phyloP scores from a whole-genome alignment of 1,139 yeast genomes.

The Zygoascus hellenicus region DNA sequence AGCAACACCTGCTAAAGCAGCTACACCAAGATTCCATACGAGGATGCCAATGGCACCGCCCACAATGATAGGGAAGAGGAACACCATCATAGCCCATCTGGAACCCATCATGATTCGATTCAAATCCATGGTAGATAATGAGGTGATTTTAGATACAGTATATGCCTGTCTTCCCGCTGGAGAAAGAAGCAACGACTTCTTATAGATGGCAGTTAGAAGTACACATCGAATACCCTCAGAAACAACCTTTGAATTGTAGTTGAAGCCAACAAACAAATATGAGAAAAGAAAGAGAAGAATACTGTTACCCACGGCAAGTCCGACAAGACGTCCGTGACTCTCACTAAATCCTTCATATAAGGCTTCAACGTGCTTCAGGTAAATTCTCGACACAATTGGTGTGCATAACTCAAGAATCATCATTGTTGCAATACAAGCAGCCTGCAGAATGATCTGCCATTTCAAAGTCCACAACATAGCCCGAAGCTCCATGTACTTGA shows the following conservation, averaged over 20 bases:
- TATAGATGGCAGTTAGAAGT: conserved; percentile 13
- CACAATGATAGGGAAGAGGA: conserved; percentile 50
- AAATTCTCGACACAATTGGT: conserved; percentile 12
- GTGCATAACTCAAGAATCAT: conserved; percentile 5
- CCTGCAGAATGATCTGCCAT: conserved; percentile 4
- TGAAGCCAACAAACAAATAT: conserved; percentile 10
- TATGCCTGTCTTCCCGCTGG: conserved; percentile 12
- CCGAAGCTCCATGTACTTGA: conserved; percentile 11
- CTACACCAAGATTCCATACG: conserved; percentile 56
- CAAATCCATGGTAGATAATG: conserved; percentile 13
- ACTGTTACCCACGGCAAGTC: conserved; percentile 14
- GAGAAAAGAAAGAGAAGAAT: conserved; percentile 8
- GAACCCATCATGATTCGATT: conserved; percentile 14
- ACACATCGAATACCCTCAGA: conserved; percentile 14
- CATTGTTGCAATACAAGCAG: conserved; percentile 5
- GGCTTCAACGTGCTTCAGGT: conserved; percentile 12
- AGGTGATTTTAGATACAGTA: conserved; percentile 14
- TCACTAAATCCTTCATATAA: conserved; percentile 9
- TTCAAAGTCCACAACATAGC: conserved; percentile 11
- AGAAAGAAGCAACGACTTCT: conserved; percentile 12
- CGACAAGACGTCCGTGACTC: conserved; percentile 15
- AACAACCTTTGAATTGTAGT: conserved; percentile 10
- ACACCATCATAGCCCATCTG: conserved; percentile 17
- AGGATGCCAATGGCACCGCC: conserved; percentile 54
- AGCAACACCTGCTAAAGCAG: conserved; percentile 54